phyloP scores from a whole-genome alignment of 345 rosid genomes.

The Salix suchowensis region DNA sequence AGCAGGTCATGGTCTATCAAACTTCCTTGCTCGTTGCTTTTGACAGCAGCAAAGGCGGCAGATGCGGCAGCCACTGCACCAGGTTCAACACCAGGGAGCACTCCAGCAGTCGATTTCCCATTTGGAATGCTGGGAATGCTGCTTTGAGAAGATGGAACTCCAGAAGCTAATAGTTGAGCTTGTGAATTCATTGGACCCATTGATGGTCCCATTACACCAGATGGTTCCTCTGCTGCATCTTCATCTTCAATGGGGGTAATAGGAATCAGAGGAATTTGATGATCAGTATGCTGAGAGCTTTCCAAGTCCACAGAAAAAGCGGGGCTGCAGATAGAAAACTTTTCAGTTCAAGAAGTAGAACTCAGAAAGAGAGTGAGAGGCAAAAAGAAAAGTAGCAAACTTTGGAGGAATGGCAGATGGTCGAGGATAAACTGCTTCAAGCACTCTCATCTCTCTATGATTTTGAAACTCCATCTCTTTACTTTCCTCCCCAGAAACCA shows the following conservation, averaged over 20 bases:
- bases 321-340: conserved; percentile 54
- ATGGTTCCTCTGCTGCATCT: conserved; percentile 46
- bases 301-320: conserved; percentile 40
- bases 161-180: conserved; percentile 29
- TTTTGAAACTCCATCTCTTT: conserved; percentile 61
- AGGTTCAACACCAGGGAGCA: conserved; percentile 38
- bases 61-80: conserved; percentile 61
- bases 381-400: conserved; percentile 36
- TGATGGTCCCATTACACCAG: conserved; percentile 28
- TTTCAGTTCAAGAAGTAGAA: neutral
- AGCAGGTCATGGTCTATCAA: conserved; percentile 79
- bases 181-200: conserved; percentile 29
- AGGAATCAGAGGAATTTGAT: conserved; percentile 55
- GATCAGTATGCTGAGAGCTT: conserved; percentile 38
- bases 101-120: conserved; percentile 37
- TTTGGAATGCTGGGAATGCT: conserved; percentile 18
- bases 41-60: conserved; percentile 61
- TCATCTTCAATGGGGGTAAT: conserved; percentile 83
- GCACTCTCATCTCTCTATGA: conserved; percentile 83
- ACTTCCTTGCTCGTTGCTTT: conserved; percentile 55
- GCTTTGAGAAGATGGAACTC: conserved; percentile 23
- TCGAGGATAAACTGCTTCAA: conserved; percentile 94
- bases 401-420: conserved; percentile 80
- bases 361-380: neutral
- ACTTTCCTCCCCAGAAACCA: conserved; percentile 90